A percentile compares a stretch with the other conserved stretches of the same genome.
Evolutionary conservation across 2,329 filamentous ascomycete genomes (phyloP).

Genomic region (Arthrobotrys sinensis): DNA sequence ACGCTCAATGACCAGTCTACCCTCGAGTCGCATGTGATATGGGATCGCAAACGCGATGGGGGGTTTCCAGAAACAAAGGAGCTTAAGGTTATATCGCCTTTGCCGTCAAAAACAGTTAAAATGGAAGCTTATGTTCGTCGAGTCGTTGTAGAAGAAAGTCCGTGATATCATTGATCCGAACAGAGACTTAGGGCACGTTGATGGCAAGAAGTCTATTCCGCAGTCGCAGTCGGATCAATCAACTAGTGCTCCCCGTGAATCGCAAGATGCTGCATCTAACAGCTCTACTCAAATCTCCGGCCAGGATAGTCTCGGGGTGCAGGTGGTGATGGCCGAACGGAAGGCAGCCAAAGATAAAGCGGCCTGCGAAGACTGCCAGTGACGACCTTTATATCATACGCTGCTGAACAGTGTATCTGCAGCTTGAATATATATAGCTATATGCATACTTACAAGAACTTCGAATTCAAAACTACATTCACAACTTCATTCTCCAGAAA

Average conservation of each 20-base stretch:
- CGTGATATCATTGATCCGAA: slow-evolving; percentile 58
- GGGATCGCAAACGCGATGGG: slow-evolving; percentile 88
- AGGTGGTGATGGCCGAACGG: slow-evolving; percentile 24
- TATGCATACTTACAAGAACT: neutral
- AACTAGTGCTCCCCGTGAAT: neutral
- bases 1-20: slow-evolving; percentile 36
- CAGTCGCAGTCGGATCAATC: slow-evolving; percentile 9
- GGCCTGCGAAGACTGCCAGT: slow-evolving; percentile 47
- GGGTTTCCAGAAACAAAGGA: slow-evolving; percentile 81
- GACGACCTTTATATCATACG: neutral
- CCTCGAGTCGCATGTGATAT: slow-evolving; percentile 73
- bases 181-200: slow-evolving; percentile 55
- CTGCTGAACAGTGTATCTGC: neutral
- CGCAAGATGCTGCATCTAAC: neutral
- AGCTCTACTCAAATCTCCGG: neutral
- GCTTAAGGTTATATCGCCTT: slow-evolving; percentile 41
- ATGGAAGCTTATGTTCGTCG: slow-evolving; percentile 7
- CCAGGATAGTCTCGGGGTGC: slow-evolving; percentile 27
- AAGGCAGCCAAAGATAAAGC: slow-evolving; percentile 4
- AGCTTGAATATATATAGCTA: neutral
- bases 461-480: neutral
- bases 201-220: slow-evolving; percentile 50
- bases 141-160: slow-evolving; percentile 46
- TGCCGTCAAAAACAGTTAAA: slow-evolving; percentile 1
- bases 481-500: neutral